A percentile compares a stretch with the other conserved stretches of the same genome.
Evolutionary conservation across 177 flowering plant species (phyloP).

Genomic region (Vitis hybrid): DNA sequence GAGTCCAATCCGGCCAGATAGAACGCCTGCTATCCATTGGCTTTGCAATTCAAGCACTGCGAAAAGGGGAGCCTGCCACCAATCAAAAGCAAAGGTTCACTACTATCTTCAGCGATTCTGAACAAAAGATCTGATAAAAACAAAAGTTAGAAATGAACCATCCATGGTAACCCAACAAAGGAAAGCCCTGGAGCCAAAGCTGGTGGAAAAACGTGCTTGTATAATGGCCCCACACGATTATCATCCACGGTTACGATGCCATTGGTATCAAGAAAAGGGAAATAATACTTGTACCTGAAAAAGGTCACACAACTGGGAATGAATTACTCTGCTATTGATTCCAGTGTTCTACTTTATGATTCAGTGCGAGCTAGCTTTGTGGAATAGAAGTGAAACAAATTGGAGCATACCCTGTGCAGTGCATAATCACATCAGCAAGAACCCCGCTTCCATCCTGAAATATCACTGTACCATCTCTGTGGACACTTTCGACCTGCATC

Average conservation of each 20-base stretch:
- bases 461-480: slow-evolving; percentile 64
- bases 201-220: slow-evolving; percentile 88
- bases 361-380: too few relatives aligned
- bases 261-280: slow-evolving; percentile 73
- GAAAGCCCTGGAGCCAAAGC: slow-evolving; percentile 79
- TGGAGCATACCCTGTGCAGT: slow-evolving; percentile 84
- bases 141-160: slow-evolving; percentile 37
- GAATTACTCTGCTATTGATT: too few relatives aligned
- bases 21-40: slow-evolving; percentile 84
- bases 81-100: background rate
- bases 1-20: slow-evolving; percentile 64
- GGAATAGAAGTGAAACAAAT: background rate
- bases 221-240: slow-evolving; percentile 83
- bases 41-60: slow-evolving; percentile 70
- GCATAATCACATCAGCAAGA: slow-evolving; percentile 64
- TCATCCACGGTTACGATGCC: slow-evolving; percentile 74
- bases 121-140: too few relatives aligned
- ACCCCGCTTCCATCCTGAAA: slow-evolving; percentile 64
- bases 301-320: background rate
- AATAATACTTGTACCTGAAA: slow-evolving; percentile 78
- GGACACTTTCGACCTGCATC: slow-evolving; percentile 67
- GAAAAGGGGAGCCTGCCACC: slow-evolving; percentile 62
- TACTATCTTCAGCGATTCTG: too few relatives aligned
- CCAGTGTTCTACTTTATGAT: too few relatives aligned
- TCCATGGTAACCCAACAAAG: slow-evolving; percentile 86